Base-by-base conservation (phyloP, 2,329 filamentous ascomycete genomes). In the Dactylellina leptospora region DNA sequence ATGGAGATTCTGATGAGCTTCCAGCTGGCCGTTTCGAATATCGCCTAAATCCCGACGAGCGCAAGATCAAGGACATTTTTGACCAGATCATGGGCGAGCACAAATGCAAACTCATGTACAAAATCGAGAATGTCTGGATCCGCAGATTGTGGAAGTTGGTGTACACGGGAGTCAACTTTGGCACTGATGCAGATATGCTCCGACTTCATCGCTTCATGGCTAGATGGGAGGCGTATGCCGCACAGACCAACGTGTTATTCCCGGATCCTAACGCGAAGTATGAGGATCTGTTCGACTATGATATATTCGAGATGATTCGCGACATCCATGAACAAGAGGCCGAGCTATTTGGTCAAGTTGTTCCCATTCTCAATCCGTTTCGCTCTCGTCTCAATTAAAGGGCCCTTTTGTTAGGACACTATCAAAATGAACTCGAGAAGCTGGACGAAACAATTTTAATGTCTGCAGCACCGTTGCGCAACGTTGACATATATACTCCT, bases 71-170 rank as follows among this genome's bases (percentile, higher is more conserved):
- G 20, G 33, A 45, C 6, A 58, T 36, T 2, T 72, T 64, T 28
- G 68, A 72, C 13, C 11, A 60, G 10, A 18, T n/a, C 11, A 23
- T 72, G 4, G 53, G 59, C 6, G 23, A 48, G 18, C 10, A 62
- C 6, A 55, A 55, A 22, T 22, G 18, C 40, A 28, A 55, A 5
- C n/a, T 72, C 27, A 72, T 64, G 53, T 72, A 72, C 47, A 64
- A 63, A 38, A 22, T 50, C n/a, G 59, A 72, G 28, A 54, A 72
- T 18, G 54, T 60, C 45, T 72, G 68, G 68, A 63, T 72, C 30
- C 68, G 68, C 22, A 47, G 68, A 16, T 16, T 72, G n/a, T 72
- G 68, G 68, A 72, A 72, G 20, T 72, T 72, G 25, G 68, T 59
- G 4, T 5, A 13, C 23, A n/a, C 11, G 2, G 68, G 68, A 10